A percentile compares a stretch with the other conserved stretches of the same genome.
Conservation (phyloP, 495 filamentous ascomycete species). For the Penicillium macrosclerotiorum region DNA sequence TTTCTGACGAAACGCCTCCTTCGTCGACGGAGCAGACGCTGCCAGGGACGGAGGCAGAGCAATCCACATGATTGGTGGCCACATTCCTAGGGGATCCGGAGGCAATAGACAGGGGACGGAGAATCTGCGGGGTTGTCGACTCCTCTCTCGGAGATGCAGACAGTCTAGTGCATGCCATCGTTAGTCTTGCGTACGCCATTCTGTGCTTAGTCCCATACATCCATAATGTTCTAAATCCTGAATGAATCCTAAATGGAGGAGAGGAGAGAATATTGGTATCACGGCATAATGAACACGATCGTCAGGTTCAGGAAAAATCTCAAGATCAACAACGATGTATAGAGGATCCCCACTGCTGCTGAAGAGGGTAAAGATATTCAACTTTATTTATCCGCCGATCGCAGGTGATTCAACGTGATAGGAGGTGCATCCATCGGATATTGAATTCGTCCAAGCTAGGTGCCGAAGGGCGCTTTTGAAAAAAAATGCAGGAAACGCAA, state of each 20-base stretch:
- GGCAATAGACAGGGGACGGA: constrained; percentile 22
- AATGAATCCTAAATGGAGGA: neutral
- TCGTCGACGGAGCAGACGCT: neutral
- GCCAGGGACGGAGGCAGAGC: neutral
- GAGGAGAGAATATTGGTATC: neutral
- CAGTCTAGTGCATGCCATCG: too few relatives aligned
- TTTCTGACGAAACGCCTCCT: constrained; percentile 11
- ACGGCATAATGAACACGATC: neutral
- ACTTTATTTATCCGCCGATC: neutral
- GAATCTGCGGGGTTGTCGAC: constrained; percentile 17
- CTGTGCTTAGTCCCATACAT: too few relatives aligned
- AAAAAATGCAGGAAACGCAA: neutral
- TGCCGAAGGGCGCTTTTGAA: neutral
- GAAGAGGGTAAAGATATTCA: neutral
- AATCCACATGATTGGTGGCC: constrained; percentile 13
- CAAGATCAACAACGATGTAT: neutral
- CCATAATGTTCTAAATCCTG: too few relatives aligned
- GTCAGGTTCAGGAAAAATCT: neutral
- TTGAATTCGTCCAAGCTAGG: too few relatives aligned
- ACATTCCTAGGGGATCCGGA: neutral
- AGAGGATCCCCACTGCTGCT: neutral
- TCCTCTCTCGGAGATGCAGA: constrained; percentile 1
- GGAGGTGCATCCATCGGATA: too few relatives aligned
- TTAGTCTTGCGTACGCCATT: too few relatives aligned
- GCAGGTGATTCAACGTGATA: too few relatives aligned